Evolutionary conservation across 2,329 filamentous ascomycete species (phyloP).

Genomic region (Achaetomium macrosporum): DNA sequence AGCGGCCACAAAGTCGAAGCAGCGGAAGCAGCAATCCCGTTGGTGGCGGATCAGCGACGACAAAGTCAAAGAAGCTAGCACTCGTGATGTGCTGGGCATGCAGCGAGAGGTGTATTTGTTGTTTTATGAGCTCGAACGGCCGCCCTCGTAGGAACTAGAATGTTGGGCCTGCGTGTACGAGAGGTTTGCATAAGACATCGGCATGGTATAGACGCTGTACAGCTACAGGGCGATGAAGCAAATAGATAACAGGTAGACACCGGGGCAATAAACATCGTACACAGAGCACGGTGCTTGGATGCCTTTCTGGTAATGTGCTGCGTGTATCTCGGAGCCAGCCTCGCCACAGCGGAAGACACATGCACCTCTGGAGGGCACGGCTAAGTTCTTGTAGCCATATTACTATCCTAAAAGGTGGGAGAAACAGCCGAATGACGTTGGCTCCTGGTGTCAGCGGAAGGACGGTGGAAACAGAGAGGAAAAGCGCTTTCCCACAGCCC

Average conservation of each 20-base stretch:
- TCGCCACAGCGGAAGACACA: no score
- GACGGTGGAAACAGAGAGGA: no score
- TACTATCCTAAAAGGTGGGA: no score
- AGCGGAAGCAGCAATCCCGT: slow-evolving; percentile 58
- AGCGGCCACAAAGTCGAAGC: slow-evolving; percentile 28
- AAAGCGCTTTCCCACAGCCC: no score
- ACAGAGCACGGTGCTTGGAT: neutral
- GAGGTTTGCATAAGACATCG: no score
- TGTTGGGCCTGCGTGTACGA: neutral
- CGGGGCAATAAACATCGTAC: no score
- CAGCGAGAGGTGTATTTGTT: slow-evolving; percentile 92
- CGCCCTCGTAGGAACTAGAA: slow-evolving; percentile 19
- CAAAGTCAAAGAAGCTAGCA: slow-evolving; percentile 91
- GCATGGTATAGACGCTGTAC: neutral
- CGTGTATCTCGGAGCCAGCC: no score
- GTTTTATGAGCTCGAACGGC: slow-evolving; percentile 82
- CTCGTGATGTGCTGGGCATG: slow-evolving; percentile 84
- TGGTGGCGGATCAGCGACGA: slow-evolving; percentile 99
- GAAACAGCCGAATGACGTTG: no score
- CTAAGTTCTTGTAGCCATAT: no score
- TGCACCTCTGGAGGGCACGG: no score
- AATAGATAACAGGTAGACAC: no score
- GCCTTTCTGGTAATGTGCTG: neutral
- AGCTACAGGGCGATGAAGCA: neutral
- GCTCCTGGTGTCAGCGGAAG: no score